Evolutionary conservation across 2,329 filamentous ascomycete genomes (phyloP).

Genomic region (Beauveria medogensis): DNA sequence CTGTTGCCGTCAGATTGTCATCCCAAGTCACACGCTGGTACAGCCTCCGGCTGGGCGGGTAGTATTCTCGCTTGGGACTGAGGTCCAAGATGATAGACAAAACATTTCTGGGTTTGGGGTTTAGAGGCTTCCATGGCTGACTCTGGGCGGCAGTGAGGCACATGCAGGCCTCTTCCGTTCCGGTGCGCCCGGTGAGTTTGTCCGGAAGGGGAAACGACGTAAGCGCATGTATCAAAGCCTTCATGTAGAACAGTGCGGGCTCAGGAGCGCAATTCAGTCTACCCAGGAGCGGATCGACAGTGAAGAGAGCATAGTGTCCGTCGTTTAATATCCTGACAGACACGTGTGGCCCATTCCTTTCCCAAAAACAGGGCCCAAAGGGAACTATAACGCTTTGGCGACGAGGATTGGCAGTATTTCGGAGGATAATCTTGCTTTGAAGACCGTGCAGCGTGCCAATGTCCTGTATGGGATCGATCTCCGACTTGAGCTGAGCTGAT

Average conservation of each 20-base stretch:
- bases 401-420: constrained; percentile 29
- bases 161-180: constrained; percentile 50
- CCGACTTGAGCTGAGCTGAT: constrained; percentile 39
- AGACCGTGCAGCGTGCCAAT: constrained; percentile 53
- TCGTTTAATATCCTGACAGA: constrained; percentile 20
- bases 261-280: constrained; percentile 51
- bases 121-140: constrained; percentile 39
- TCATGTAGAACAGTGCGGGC: constrained; percentile 44
- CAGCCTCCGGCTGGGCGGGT: constrained; percentile 25
- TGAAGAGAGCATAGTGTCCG: constrained; percentile 39
- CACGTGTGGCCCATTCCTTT: constrained; percentile 34
- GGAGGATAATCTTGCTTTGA: constrained; percentile 48
- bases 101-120: background rate
- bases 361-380: constrained; percentile 28
- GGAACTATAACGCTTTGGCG: constrained; percentile 48
- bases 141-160: constrained; percentile 41
- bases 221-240: constrained; percentile 50
- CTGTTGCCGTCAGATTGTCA: constrained; percentile 19
- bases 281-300: constrained; percentile 45
- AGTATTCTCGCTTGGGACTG: constrained; percentile 24
- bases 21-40: constrained; percentile 31
- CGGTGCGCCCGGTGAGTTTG: constrained; percentile 48
- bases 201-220: constrained; percentile 53
- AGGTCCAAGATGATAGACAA: constrained; percentile 17
- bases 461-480: constrained; percentile 51